phyloP scores from a whole-genome alignment of 371 early-diverging fungal genomes.

The Rhizopus delemar region DNA sequence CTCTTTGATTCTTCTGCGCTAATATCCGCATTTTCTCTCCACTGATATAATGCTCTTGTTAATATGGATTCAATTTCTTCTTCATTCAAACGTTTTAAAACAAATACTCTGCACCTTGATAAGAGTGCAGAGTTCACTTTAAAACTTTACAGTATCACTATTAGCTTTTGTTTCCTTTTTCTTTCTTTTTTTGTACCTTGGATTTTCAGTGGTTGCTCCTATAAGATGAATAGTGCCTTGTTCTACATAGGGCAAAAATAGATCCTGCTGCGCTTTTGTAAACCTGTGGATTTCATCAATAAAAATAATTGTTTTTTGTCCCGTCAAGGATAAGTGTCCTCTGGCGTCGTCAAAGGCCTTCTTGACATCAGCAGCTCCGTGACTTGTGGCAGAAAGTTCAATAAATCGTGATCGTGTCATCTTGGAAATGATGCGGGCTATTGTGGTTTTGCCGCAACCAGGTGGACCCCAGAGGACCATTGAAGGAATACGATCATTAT shows the following conservation, averaged over 20 bases:
- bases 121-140: constrained; percentile 80
- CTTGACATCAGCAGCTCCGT: constrained; percentile 65
- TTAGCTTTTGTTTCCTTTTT: background rate
- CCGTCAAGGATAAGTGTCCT: constrained; percentile 53
- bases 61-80: constrained; percentile 64
- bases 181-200: constrained; percentile 48
- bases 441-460: constrained; percentile 86
- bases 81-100: constrained; percentile 63
- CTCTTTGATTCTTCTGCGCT: constrained; percentile 31
- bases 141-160: constrained; percentile 44
- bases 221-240: constrained; percentile 76
- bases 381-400: constrained; percentile 74
- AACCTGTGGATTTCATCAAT: constrained; percentile 91
- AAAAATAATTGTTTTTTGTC: constrained; percentile 75
- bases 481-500: constrained; percentile 67
- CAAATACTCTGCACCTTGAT: constrained; percentile 79
- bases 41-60: constrained; percentile 53
- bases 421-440: constrained; percentile 73
- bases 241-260: constrained; percentile 81
- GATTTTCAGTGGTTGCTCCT: constrained; percentile 91
- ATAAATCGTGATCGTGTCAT: constrained; percentile 63
- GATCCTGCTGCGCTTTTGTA: constrained; percentile 86
- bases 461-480: constrained; percentile 72
- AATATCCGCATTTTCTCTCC: constrained; percentile 23
- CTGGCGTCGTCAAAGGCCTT: constrained; percentile 77